phyloP scores from a whole-genome alignment of 371 early-diverging fungal species.

The Mortierella sp. region DNA sequence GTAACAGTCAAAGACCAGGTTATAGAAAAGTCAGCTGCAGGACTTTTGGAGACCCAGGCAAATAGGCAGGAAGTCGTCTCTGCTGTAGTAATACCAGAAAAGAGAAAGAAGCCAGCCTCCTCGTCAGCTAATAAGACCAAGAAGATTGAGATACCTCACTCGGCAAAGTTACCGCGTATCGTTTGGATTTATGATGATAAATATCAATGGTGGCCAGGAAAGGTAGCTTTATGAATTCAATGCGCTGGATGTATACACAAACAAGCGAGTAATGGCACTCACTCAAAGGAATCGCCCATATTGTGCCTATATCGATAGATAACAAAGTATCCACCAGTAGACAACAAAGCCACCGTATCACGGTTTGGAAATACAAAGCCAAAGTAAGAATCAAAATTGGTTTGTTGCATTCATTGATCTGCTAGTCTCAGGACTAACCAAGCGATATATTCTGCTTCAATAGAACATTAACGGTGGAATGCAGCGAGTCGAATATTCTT shows the following conservation, averaged over 20 bases:
- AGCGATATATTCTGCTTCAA: too few relatives aligned
- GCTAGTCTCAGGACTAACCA: not conserved
- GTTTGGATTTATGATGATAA: constrained; percentile 42
- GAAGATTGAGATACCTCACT: constrained; percentile 22
- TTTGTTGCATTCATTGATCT: not conserved
- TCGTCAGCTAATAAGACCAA: not conserved
- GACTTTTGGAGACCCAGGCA: not conserved
- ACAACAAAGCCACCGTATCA: constrained; percentile 26
- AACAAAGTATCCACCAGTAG: constrained; percentile 24
- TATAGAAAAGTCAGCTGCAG: not conserved
- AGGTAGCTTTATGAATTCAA: constrained; percentile 15
- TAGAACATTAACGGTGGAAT: constrained; percentile 34
- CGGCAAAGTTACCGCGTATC: constrained; percentile 37
- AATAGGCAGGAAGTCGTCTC: not conserved
- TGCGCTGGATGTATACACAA: not conserved
- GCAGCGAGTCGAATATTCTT: constrained; percentile 23
- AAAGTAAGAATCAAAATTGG: constrained; percentile 22
- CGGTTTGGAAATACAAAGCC: constrained; percentile 39
- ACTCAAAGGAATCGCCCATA: not conserved
- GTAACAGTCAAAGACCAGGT: not conserved
- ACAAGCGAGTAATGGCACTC: not conserved
- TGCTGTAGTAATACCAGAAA: constrained; percentile 2
- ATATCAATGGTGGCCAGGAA: constrained; percentile 50
- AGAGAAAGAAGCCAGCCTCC: not conserved
- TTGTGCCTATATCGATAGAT: constrained; percentile 13